phyloP scores from a whole-genome alignment of 2,329 filamentous ascomycete species.

The Aspergillus sp. region DNA sequence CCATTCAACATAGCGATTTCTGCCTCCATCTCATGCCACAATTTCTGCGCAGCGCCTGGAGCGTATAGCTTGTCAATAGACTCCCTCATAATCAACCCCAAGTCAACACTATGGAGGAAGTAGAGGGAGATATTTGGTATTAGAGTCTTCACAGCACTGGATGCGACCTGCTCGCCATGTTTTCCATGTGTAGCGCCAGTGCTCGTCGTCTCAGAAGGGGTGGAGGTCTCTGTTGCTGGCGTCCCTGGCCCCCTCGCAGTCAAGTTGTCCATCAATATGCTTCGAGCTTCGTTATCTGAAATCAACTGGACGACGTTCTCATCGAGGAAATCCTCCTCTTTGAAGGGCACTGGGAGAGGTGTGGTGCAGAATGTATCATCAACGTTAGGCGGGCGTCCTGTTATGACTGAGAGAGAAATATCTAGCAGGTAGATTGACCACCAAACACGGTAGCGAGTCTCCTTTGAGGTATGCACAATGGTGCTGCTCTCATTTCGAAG shows the following conservation, averaged over 20 bases:
- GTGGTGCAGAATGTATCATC: slow-evolving; percentile 41
- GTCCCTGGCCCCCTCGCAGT: slow-evolving; percentile 16
- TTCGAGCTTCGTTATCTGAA: slow-evolving; percentile 30
- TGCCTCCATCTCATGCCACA: slow-evolving; percentile 36
- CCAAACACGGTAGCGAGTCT: slow-evolving; percentile 44
- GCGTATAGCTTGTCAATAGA: slow-evolving; percentile 39
- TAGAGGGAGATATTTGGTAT: slow-evolving; percentile 37
- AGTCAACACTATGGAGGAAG: slow-evolving; percentile 39
- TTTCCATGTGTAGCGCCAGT: slow-evolving; percentile 7
- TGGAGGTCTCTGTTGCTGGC: slow-evolving; percentile 4
- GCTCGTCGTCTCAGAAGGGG: slow-evolving; percentile 13
- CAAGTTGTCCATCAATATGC: slow-evolving; percentile 23
- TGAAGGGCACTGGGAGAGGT: slow-evolving; percentile 38
- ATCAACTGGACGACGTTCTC: slow-evolving; percentile 32
- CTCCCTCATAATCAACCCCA: slow-evolving; percentile 34
- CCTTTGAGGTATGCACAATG: slow-evolving; percentile 36
- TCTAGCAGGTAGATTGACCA: slow-evolving; percentile 44
- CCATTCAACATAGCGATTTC: slow-evolving; percentile 33
- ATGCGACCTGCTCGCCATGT: slow-evolving; percentile 20
- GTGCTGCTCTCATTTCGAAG: slow-evolving; percentile 39
- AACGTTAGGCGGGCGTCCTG: slow-evolving; percentile 40
- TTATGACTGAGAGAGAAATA: slow-evolving; percentile 40
- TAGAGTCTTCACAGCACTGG: slow-evolving; percentile 26
- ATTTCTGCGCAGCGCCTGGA: slow-evolving; percentile 31
- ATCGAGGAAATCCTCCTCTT: slow-evolving; percentile 36